These are phyloP conservation scores for Geotrichum carabidarum DNA, from an alignment of 1,139 yeast species.

Conservation along the genomic window DNA sequence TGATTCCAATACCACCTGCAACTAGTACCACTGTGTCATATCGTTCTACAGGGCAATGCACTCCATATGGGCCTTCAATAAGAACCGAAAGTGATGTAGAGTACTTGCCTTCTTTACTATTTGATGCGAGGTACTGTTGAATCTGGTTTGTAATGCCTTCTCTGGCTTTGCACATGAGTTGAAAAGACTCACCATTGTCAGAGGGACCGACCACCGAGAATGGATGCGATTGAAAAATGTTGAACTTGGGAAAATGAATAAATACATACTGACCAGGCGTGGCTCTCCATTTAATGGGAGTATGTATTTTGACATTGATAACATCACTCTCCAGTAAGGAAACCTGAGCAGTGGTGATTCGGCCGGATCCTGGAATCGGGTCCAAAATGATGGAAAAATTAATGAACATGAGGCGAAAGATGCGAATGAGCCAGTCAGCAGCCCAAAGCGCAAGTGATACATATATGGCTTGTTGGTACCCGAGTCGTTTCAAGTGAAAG, in stretches of 20 bases:
- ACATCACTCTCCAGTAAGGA: constrained; percentile 33
- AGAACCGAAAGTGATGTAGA: constrained; percentile 37
- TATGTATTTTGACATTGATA: constrained; percentile 32
- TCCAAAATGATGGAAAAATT: constrained; percentile 39
- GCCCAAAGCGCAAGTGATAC: constrained; percentile 43
- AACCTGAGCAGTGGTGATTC: constrained; percentile 40
- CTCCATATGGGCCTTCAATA: constrained; percentile 65
- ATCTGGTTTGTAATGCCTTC: constrained; percentile 35
- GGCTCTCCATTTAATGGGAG: constrained; percentile 41
- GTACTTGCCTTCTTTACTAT: constrained; percentile 24
- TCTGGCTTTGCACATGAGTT: constrained; percentile 39
- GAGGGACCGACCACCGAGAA: constrained; percentile 50
- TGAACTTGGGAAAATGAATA: constrained; percentile 47
- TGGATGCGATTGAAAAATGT: constrained; percentile 57
- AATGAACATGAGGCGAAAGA: constrained; percentile 38
- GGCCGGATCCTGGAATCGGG: constrained; percentile 30
- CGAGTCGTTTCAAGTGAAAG: constrained; percentile 46
- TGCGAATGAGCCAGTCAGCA: constrained; percentile 41
- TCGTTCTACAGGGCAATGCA: constrained; percentile 48
- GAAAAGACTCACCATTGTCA: constrained; percentile 36
- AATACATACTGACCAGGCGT: constrained; percentile 63
- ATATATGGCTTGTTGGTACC: constrained; percentile 45
- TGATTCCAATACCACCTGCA: constrained; percentile 74
- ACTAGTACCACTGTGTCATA: constrained; percentile 53
- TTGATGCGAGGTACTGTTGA: constrained; percentile 1